Conservation (phyloP, 129 eudicot genomes). For the Pittosporum tobira region DNA sequence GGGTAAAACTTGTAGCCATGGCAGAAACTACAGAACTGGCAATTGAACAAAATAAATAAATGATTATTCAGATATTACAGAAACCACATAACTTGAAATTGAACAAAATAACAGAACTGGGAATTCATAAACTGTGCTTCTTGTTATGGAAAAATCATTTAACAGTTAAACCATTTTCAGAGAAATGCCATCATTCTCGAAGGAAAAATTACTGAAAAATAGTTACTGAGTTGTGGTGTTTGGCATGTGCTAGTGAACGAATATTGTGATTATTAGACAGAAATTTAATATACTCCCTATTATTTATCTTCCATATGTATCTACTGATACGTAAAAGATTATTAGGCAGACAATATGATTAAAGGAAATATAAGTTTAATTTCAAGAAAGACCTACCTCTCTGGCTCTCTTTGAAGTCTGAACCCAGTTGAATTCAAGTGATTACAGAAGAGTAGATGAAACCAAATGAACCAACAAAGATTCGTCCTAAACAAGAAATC, state of each 20-base stretch:
- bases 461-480: conserved; percentile 20
- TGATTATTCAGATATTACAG: too few relatives aligned
- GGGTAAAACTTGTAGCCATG: conserved; percentile 26
- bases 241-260: not conserved
- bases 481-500: conserved; percentile 5
- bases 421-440: conserved; percentile 11
- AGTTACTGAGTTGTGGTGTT: not conserved
- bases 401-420: too few relatives aligned
- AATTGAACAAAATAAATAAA: not conserved
- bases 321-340: not conserved
- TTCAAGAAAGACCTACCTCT: conserved; percentile 24
- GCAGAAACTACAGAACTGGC: conserved; percentile 14
- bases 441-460: conserved; percentile 1
- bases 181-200: not conserved
- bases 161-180: not conserved
- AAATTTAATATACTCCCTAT: too few relatives aligned
- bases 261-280: not conserved
- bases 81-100: too few relatives aligned
- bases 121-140: too few relatives aligned
- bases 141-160: too few relatives aligned
- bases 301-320: not conserved
- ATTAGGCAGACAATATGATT: not conserved
- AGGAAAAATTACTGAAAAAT: not conserved
- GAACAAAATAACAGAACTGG: too few relatives aligned
- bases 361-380: conserved; percentile 5